Evolutionary conservation across 169 alveolate genomes (phyloP), one percentile per base, ranked within the genome.

Genomic region (Plasmodium reichenowi): DNA sequence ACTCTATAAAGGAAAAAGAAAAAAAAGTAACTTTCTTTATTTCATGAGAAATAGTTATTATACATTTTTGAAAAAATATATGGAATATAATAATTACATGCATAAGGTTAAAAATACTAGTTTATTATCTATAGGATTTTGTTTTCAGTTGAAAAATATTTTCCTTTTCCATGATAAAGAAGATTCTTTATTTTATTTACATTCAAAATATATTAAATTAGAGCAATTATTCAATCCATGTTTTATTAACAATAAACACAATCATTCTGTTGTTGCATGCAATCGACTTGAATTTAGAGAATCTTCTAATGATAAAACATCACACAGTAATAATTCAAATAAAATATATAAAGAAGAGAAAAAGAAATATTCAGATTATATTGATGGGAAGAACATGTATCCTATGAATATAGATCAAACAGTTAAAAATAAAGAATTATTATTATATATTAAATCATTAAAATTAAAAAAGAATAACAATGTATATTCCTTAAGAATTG

Each of bases 11-110:
- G 47, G 47, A 38, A 38, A 38, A 38, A 38, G 47, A 38, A 68
- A 72, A 62, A 83, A 68, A 62, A 60, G 58, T 17, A 70, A 83
- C 17, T 68, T 83, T 12, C 48, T 83, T 22, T 68, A 83, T 62
- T 83, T 85, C 9, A 58, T 83, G 58, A 83, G 52, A 83, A 83
- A 62, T 62, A 83, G 38, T 67, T 83, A 68, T 45, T 68, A 83
- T 58, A 32, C n/a, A n/a, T 83, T 83, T 83, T 83, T 83, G 17
- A 67, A 52, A 72, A 45, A 43, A 47, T 83, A 83, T 26, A 56
- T 83, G 7, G 59, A 83, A 62, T 83, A 83, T 67, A 68, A 67
- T 45, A 83, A 24, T n/a, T 56, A 68, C 52, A 68, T 20, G 71
- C 56, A 22, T 12, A 83, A 83, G 50, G 64, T 12, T 5, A 52